Percentiles rank a stretch among this genome's conserved stretches.
phyloP scores from a whole-genome alignment of 129 eudicot species.

The Scalesia atractyloides region DNA sequence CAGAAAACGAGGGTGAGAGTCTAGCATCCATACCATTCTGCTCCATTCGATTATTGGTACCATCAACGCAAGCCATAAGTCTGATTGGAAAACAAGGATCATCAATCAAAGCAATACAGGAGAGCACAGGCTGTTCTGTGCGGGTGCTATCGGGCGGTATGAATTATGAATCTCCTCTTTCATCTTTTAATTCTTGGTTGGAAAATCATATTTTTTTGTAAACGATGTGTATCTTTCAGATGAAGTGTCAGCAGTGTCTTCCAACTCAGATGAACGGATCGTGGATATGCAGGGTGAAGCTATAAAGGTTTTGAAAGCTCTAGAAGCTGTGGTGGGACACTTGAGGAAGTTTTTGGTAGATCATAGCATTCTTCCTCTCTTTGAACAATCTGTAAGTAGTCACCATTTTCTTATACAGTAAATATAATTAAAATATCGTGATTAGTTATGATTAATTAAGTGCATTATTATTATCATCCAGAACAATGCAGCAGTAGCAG shows the following conservation, averaged over 20 bases:
- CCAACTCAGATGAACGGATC: slow-evolving; percentile 69
- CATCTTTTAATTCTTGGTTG: background rate
- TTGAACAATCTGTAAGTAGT: slow-evolving; percentile 74
- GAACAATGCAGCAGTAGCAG: slow-evolving; percentile 45
- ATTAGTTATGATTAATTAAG: background rate
- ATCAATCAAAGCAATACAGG: slow-evolving; percentile 71
- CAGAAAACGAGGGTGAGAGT: slow-evolving; percentile 52
- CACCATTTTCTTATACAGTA: background rate
- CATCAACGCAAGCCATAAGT: slow-evolving; percentile 68
- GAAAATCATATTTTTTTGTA: slow-evolving; percentile 1
- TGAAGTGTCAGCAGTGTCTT: slow-evolving; percentile 52
- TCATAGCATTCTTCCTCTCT: slow-evolving; percentile 73
- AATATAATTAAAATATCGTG: background rate
- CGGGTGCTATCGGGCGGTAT: slow-evolving; percentile 74
- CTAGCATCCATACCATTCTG: slow-evolving; percentile 50
- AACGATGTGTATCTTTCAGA: slow-evolving; percentile 38
- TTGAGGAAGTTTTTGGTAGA: slow-evolving; percentile 87
- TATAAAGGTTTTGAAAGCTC: slow-evolving; percentile 63
- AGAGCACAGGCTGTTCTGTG: slow-evolving; percentile 69
- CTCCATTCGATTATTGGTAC: slow-evolving; percentile 59
- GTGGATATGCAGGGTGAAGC: slow-evolving; percentile 88
- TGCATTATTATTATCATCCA: slow-evolving; percentile 21
- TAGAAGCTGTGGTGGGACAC: slow-evolving; percentile 75
- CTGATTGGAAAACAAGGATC: slow-evolving; percentile 90
- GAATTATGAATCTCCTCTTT: slow-evolving; percentile 30